Conservation (phyloP, 805 yeast species). For the Saccharomycopsis babjevae region DNA sequence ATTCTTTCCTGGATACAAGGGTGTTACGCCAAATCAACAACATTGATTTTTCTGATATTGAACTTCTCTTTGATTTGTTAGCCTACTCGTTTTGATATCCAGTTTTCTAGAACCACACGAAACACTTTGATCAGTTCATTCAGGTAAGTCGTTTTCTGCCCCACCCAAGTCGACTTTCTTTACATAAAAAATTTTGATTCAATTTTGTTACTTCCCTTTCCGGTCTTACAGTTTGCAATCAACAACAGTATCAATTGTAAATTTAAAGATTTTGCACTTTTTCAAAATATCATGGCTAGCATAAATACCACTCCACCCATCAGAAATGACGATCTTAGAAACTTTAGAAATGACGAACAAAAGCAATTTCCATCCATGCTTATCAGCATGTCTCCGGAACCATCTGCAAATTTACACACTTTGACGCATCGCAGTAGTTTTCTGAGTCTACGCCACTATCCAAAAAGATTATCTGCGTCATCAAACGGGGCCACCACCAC, state of each 20-base stretch:
- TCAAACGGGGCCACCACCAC: neutral
- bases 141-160: too few relatives aligned
- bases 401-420: neutral
- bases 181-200: neutral
- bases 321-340: neutral
- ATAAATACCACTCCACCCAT: neutral
- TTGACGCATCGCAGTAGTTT: conserved; percentile 1
- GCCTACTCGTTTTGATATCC: too few relatives aligned
- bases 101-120: too few relatives aligned
- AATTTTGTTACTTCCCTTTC: neutral
- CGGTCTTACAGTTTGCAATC: neutral
- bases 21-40: too few relatives aligned
- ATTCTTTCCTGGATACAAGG: too few relatives aligned
- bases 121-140: too few relatives aligned
- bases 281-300: neutral
- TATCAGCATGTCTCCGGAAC: neutral
- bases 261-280: neutral
- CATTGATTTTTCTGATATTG: too few relatives aligned
- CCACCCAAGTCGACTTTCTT: too few relatives aligned
- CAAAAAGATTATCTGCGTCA: neutral
- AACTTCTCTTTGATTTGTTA: too few relatives aligned
- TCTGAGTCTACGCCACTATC: neutral
- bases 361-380: neutral
- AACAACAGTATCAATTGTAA: neutral
- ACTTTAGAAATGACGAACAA: neutral